A percentile compares a stretch with the other conserved stretches of the same genome.
These are phyloP conservation scores for Stenocarpella maydis DNA, from an alignment of 2,329 filamentous ascomycete genomes.

Conservation along the genomic window DNA sequence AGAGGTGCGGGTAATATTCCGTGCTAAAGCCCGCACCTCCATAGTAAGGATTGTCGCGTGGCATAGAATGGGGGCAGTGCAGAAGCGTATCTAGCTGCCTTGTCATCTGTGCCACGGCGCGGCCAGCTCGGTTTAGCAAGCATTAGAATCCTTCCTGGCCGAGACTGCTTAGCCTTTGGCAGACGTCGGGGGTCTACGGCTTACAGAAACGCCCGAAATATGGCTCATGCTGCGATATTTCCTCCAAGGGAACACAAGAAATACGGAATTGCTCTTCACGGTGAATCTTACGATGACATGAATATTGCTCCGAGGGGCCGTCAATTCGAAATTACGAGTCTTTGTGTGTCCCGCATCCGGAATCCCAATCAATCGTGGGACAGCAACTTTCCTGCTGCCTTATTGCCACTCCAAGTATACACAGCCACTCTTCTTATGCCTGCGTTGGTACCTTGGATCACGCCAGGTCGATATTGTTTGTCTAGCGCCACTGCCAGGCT, in stretches of 20 bases:
- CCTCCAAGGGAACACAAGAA: not conserved
- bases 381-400: not conserved
- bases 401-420: slow-evolving; percentile 19
- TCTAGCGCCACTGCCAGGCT: slow-evolving; percentile 8
- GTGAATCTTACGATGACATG: not conserved
- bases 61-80: not conserved
- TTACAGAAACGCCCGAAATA: not conserved
- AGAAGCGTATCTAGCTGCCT: slow-evolving; percentile 18
- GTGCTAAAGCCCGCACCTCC: not conserved
- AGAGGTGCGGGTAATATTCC: slow-evolving; percentile 6
- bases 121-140: not conserved
- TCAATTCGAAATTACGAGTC: not conserved
- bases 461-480: not conserved
- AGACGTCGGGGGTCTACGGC: not conserved
- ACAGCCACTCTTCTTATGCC: slow-evolving; percentile 1
- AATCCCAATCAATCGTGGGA: not conserved
- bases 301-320: not conserved
- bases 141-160: slow-evolving; percentile 8
- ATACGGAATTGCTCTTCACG: no score
- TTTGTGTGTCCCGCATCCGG: not conserved
- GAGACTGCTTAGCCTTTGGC: not conserved
- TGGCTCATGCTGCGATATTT: not conserved
- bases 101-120: not conserved
- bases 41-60: not conserved
- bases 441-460: not conserved